Percentiles rank a stretch among this genome's conserved stretches.
Conservation (phyloP, 805 yeast genomes). For the Wickerhamiella vanderwaltii region DNA sequence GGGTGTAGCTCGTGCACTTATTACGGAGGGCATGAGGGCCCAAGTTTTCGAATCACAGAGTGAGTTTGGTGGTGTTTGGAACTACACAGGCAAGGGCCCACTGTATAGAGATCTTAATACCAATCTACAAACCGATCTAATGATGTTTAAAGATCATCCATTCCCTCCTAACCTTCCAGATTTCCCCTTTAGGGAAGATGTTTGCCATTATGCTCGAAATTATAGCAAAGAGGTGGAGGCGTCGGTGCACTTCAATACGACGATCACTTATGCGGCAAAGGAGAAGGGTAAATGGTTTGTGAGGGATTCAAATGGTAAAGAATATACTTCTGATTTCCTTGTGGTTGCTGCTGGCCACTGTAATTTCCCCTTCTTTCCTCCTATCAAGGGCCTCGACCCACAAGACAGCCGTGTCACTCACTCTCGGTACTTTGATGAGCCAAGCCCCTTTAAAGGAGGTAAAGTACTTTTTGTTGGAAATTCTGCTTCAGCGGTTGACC, state of each 20-base stretch:
- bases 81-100: slow-evolving; percentile 39
- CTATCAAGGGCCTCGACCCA: slow-evolving; percentile 39
- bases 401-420: slow-evolving; percentile 39
- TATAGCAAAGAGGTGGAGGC: slow-evolving; percentile 36
- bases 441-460: slow-evolving; percentile 34
- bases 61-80: slow-evolving; percentile 74
- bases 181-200: slow-evolving; percentile 52
- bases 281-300: slow-evolving; percentile 35
- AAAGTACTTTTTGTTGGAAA: slow-evolving; percentile 59
- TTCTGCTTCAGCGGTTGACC: slow-evolving; percentile 66
- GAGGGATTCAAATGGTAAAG: slow-evolving; percentile 23
- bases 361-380: slow-evolving; percentile 49
- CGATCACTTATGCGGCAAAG: slow-evolving; percentile 34
- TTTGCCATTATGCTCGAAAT: slow-evolving; percentile 45
- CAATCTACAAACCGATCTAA: slow-evolving; percentile 49
- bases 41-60: slow-evolving; percentile 49
- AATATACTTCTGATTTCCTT: slow-evolving; percentile 41
- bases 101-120: slow-evolving; percentile 59
- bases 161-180: slow-evolving; percentile 36
- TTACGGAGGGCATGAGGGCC: slow-evolving; percentile 40
- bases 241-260: slow-evolving; percentile 36
- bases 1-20: slow-evolving; percentile 50
- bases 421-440: slow-evolving; percentile 42
- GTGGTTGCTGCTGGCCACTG: slow-evolving; percentile 55
- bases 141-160: slow-evolving; percentile 50